These are phyloP conservation scores for Epithele typhae DNA, from an alignment of 768 basidiomycete species.

Conservation along the genomic window DNA sequence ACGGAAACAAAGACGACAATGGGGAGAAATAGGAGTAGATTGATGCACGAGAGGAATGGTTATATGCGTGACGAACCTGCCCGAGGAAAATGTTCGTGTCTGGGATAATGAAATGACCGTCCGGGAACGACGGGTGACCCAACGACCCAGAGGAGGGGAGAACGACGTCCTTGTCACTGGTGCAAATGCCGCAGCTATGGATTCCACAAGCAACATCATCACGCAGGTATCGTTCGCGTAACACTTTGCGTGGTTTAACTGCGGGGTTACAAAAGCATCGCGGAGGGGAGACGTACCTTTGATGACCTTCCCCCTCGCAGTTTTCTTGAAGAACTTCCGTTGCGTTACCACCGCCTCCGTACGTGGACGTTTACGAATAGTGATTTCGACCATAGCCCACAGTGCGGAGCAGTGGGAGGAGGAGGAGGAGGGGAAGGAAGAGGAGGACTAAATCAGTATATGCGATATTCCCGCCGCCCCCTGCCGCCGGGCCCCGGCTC, in stretches of 20 bases:
- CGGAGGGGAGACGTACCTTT: constrained; percentile 56
- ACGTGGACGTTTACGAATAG: constrained; percentile 65
- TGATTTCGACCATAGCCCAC: constrained; percentile 53
- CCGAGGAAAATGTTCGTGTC: constrained; percentile 95
- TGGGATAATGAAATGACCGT: constrained; percentile 80
- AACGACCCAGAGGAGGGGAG: constrained; percentile 59
- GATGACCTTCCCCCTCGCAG: constrained; percentile 87
- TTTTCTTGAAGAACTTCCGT: constrained; percentile 95
- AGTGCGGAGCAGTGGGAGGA: background rate
- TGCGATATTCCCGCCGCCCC: too few species aligned
- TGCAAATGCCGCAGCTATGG: constrained; percentile 61
- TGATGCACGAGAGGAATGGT: too few species aligned
- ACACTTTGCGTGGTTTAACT: constrained; percentile 38
- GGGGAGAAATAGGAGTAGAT: background rate
- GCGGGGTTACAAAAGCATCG: background rate
- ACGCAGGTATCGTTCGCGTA: constrained; percentile 91
- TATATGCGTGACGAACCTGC: constrained; percentile 48
- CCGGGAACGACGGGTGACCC: constrained; percentile 50
- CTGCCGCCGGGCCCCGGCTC: too few species aligned
- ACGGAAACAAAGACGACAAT: too few species aligned
- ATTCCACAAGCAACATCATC: constrained; percentile 90
- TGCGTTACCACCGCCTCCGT: constrained; percentile 74
- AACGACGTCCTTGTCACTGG: constrained; percentile 32
- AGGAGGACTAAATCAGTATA: background rate
- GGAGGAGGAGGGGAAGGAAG: background rate